These are phyloP conservation scores for Psilocybe tampanensis DNA, from an alignment of 768 basidiomycete species.

Conservation along the genomic window DNA sequence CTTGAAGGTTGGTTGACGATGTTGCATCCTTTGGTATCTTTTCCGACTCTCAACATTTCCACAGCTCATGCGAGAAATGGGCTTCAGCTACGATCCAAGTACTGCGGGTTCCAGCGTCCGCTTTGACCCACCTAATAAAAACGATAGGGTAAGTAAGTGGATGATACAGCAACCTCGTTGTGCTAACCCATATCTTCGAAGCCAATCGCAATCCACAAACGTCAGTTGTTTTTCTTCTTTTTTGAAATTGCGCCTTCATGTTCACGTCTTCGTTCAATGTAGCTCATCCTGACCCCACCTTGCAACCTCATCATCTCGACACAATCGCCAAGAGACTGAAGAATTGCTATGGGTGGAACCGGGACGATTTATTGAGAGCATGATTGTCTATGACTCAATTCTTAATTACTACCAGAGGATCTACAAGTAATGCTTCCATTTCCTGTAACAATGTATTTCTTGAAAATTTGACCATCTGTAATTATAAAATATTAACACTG, in stretches of 20 bases:
- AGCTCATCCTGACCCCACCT: constrained; percentile 79
- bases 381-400: neutral
- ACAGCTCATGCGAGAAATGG: constrained; percentile 79
- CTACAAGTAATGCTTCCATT: neutral
- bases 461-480: neutral
- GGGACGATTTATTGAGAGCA: constrained; percentile 39
- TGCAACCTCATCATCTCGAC: constrained; percentile 51
- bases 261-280: constrained; percentile 7
- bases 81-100: constrained; percentile 71
- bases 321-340: constrained; percentile 61
- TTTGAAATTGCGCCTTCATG: neutral
- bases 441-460: neutral
- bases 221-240: constrained; percentile 36
- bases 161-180: neutral
- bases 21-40: neutral
- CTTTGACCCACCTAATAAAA: constrained; percentile 70
- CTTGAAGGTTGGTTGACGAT: constrained; percentile 52
- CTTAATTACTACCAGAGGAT: neutral
- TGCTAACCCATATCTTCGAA: constrained; percentile 24
- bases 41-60: neutral
- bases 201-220: constrained; percentile 80
- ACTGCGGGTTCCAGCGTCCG: constrained; percentile 84
- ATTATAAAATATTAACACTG: constrained; percentile 7
- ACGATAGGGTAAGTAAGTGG: constrained; percentile 35
- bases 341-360: constrained; percentile 67